Evolutionary conservation across 1,284 basidiomycete genomes (phyloP), one percentile per base, ranked within the genome.

Genomic region (Leucoagaricus sp.): DNA sequence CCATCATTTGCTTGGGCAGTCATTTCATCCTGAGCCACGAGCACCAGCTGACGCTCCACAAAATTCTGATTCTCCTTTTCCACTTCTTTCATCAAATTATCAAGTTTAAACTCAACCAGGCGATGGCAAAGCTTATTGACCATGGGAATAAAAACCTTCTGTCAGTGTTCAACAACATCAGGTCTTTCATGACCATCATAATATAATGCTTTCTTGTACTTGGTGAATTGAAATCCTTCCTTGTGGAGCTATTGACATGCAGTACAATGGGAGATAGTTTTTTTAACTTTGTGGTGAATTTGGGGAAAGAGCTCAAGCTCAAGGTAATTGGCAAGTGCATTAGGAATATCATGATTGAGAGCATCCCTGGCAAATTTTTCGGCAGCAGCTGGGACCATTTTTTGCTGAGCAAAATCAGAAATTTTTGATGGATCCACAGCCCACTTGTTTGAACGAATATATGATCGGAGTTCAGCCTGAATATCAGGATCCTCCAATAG

Each of bases 1-100:
- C 63, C 67, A 65, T 77, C 68, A 64, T 76, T 67, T 19, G 68
- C 66, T 51, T 76, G 73, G 2, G 63, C 64, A 1, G 68, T 74
- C 68, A 73, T n/a, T n/a, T n/a, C n/a, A n/a, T n/a, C n/a, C n/a
- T n/a, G n/a, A n/a, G n/a, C n/a, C n/a, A n/a, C n/a, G 19, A 41
- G 38, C 38, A 75, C 72, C 3, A 72, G 57, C 10, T 58, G 55
- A 4, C 46, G 53, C 49, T 71, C 64, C 25, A 65, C 69, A 63
- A 52, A 65, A 64, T 66, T 67, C 1, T 51, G 19, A 21, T 47
- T 57, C 25, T 42, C 29, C 50, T 61, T 62, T 10, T 42, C n/a
- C 1, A 64, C 28, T 40, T 67, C 62, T n/a, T 63, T 45, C 13
- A 58, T 53, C 6, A 70, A 66, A 57, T 67, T 61, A 4, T 65